Base-by-base conservation (phyloP, 768 basidiomycete species). In the Gymnopilus dilepis region DNA sequence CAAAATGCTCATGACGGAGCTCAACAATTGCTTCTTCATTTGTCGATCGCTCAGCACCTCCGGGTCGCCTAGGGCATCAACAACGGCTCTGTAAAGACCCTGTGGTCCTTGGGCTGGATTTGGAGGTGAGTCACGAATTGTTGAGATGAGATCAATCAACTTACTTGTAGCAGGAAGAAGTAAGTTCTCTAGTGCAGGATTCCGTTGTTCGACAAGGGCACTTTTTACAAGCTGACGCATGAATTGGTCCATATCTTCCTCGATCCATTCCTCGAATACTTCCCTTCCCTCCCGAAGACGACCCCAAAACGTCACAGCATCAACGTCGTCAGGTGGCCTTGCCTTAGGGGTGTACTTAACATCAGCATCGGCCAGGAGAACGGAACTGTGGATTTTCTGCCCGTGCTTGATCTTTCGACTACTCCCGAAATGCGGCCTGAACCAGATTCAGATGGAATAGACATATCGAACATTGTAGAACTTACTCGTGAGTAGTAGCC, bases 341-440 rank as follows among this genome's bases (percentile, higher is more conserved):
- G 48, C 48, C 19, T 50, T 50, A 12, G 48, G 48, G 2, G 48
- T 30, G 15, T 50, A 50, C 17, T 50, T 50, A 3, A 17, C 5
- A 2, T 31, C 17, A 4, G 28, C 8, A 33, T 48, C 43, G 6
- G 45, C 45, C 3, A 57, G 28, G 6, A 57, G 11, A 17, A 48
- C n/a, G 31, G 57, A 58, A 30, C 8, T 34, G 15, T 58, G 57
- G 28, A 58, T 58, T n/a, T 58, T 58, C 31, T 58, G 57, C 2
- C 57, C 57, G 5, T 17, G 9, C 4, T 47, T 12, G 2, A 58
- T 58, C 34, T 58, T 58, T 31, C 57, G 43, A 6, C 42, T 24
- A 1, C 3, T 11, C 1, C 57, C 57, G 4, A 19, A 22, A 37
- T 58, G 57, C 3, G 31, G 57, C 6, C 57, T 58, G 30, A 1